Evolutionary conservation across 2,329 filamentous ascomycete genomes (phyloP).

Genomic region (Colletotrichum liriopes): DNA sequence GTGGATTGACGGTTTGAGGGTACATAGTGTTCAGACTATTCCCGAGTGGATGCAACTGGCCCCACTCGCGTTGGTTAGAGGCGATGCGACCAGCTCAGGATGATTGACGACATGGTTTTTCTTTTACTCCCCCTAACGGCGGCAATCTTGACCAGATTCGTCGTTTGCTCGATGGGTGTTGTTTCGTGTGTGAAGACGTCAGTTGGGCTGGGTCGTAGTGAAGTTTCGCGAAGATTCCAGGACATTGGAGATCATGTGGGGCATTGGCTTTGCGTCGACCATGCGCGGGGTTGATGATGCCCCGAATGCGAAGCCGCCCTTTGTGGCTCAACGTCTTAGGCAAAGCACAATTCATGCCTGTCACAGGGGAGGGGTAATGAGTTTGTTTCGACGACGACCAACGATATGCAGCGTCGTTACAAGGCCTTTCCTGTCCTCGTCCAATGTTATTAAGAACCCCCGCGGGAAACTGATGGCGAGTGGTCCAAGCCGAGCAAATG

Average conservation of each 20-base stretch:
- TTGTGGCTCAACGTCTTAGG: background rate
- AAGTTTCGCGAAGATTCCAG: slow-evolving; percentile 40
- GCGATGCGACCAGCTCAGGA: background rate
- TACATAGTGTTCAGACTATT: slow-evolving; percentile 10
- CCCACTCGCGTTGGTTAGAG: background rate
- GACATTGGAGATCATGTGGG: slow-evolving; percentile 20
- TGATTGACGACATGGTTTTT: background rate
- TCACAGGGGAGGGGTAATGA: slow-evolving; percentile 21
- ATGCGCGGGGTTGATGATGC: slow-evolving; percentile 9
- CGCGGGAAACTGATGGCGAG: background rate
- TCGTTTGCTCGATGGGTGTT: background rate
- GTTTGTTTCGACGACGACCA: slow-evolving; percentile 35
- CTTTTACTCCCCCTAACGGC: too few species aligned
- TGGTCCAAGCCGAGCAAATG: background rate
- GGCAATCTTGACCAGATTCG: background rate
- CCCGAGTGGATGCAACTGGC: background rate
- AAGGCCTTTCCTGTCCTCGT: background rate
- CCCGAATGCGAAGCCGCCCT: background rate
- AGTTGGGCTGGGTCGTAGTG: background rate
- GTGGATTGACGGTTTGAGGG: slow-evolving; percentile 12
- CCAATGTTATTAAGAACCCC: background rate
- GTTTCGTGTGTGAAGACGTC: too few species aligned
- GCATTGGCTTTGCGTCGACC: slow-evolving; percentile 11
- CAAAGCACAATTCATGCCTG: background rate
- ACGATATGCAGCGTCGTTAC: background rate